phyloP scores from a whole-genome alignment of 1,284 basidiomycete species.

The Apiotrichum domesticum region DNA sequence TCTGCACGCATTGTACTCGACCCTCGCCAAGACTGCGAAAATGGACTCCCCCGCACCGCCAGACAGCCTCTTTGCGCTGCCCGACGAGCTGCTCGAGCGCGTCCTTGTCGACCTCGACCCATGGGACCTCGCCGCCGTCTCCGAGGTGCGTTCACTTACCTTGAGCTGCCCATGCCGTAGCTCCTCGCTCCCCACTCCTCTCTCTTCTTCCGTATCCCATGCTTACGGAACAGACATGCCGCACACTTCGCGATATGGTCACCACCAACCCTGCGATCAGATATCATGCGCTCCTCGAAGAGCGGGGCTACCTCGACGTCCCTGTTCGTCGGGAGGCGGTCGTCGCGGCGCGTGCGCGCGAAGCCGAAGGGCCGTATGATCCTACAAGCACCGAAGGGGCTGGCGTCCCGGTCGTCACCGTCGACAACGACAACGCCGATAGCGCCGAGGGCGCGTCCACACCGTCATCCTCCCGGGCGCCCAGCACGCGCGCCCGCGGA shows the following conservation, averaged over 20 bases:
- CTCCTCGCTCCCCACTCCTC: no score
- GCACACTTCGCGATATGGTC: neutral
- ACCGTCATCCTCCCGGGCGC: no score
- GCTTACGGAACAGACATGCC: constrained; percentile 13
- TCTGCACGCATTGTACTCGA: no score
- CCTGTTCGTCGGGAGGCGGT: constrained; percentile 7
- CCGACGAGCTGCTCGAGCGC: constrained; percentile 31
- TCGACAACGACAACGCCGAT: no score
- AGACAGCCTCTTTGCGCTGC: constrained; percentile 13
- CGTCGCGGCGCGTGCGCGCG: neutral
- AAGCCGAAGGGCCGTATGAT: neutral
- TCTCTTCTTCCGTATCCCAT: neutral
- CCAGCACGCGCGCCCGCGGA: neutral
- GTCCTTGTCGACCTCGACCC: constrained; percentile 21
- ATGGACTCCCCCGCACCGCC: neutral
- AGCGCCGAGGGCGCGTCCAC: no score
- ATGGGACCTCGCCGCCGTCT: constrained; percentile 16
- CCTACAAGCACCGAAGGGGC: no score
- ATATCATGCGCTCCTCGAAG: constrained; percentile 25
- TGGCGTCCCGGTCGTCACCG: no score
- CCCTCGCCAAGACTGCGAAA: no score
- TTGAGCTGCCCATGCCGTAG: neutral
- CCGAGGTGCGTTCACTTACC: constrained; percentile 19
- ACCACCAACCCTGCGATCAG: constrained; percentile 18
- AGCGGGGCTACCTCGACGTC: constrained; percentile 27